Evolutionary conservation across 208 protist genomes (phyloP), one percentile per base, ranked within the genome.

Genomic region (Leishmania aethiopica): DNA sequence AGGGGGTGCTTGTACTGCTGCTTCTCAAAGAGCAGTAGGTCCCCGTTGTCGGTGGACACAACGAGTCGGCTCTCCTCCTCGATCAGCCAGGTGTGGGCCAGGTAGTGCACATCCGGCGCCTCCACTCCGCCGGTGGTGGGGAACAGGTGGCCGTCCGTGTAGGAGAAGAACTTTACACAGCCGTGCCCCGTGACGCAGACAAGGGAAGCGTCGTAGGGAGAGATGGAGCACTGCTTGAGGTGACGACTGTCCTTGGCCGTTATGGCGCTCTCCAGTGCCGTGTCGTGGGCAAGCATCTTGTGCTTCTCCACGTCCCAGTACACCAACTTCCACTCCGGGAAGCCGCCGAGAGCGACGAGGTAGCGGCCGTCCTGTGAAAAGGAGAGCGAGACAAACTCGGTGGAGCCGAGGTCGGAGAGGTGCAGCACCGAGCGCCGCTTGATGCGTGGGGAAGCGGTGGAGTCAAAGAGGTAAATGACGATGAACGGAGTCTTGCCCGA

Each of bases 21-120:
- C 57, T 96, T 85, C 70, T 98, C 97, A 75, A 99, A 92, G n/a
- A 99, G 79, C n/a, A 99, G 93, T 47, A 99, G 88, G 83, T 99
- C 97, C 72, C 97, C 97, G 82, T 95, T 97, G 47, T 93, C 92
- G 8, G 97, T 99, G 7, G 96, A 98, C 42, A 98, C 90, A 49
- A 99, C 90, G 17, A 99, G 78, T 4, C 94, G 90, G 64, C 85
- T 86, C n/a, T 91, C 85, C 40, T 99, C 97, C 35, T 87, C 77
- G 42, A 92, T 88, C 19, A 99, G 77, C 98, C 98, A 99, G 15
- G 92, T 85, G 87, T 99, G 98, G 40, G 94, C 89, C 53, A 99
- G 87, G 89, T 98, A 99, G 59, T 95, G 90, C 78, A 96, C 95
- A 17, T 89, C 88, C 28, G 95, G 88, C 60, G 93, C 92, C 81